Evolutionary conservation across 305 asterid genomes (phyloP).

Genomic region (Withania somnifera): DNA sequence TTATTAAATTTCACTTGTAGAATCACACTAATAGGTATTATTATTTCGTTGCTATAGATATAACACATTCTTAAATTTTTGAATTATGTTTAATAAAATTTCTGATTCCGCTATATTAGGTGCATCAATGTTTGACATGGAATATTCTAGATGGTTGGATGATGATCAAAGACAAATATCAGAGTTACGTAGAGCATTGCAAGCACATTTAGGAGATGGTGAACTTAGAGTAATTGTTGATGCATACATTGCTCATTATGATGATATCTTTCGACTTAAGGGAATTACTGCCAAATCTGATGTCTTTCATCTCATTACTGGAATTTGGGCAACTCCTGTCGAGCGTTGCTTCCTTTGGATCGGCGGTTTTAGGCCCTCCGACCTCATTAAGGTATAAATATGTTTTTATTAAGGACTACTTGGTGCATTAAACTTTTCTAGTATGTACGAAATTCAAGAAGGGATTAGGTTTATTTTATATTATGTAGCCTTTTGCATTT

Average conservation of each 20-base stretch:
- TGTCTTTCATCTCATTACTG: conserved; percentile 75
- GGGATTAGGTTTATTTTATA: too few species aligned
- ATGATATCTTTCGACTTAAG: conserved; percentile 62
- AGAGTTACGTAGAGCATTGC: conserved; percentile 69
- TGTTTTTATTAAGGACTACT: too few species aligned
- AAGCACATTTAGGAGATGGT: conserved; percentile 58
- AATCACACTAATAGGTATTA: too few species aligned
- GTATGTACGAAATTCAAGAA: too few species aligned
- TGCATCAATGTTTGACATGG: conserved; percentile 87
- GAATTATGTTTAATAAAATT: not conserved
- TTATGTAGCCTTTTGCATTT: too few species aligned
- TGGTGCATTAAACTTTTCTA: too few species aligned
- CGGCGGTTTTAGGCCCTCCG: conserved; percentile 93
- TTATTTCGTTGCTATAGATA: too few species aligned
- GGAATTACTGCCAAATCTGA: conserved; percentile 75
- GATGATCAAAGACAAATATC: conserved; percentile 77
- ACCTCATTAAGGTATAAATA: conserved; percentile 84
- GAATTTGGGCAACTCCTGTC: conserved; percentile 85
- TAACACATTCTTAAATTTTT: too few species aligned
- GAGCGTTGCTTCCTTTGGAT: conserved; percentile 96
- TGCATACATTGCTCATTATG: conserved; percentile 64
- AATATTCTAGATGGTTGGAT: conserved; percentile 83
- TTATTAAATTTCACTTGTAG: too few species aligned
- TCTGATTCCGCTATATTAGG: conserved; percentile 20
- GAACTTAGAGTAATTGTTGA: conserved; percentile 70